phyloP scores from a whole-genome alignment of 2,329 filamentous ascomycete genomes.

The Fusarium tjaetaba region DNA sequence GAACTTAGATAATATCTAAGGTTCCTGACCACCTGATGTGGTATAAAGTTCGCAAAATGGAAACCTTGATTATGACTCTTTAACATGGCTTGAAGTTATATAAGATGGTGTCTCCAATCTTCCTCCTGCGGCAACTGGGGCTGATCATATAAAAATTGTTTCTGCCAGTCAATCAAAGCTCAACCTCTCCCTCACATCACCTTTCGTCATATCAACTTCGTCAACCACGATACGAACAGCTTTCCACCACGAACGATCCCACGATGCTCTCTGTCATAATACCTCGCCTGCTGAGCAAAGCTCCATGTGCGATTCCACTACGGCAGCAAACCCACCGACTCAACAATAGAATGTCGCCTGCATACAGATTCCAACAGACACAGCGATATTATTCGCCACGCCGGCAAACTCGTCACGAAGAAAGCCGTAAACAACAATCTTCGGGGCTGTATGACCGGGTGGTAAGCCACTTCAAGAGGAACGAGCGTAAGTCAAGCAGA shows the following conservation, averaged over 20 bases:
- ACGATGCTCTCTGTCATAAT: neutral
- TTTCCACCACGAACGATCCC: neutral
- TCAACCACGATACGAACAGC: neutral
- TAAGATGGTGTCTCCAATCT: neutral
- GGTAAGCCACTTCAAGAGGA: neutral
- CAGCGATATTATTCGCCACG: neutral
- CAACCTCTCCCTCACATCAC: neutral
- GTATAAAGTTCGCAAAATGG: fast-evolving
- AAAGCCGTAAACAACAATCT: fast-evolving
- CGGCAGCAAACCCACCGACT: neutral
- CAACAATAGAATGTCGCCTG: neutral
- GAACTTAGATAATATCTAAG: fast-evolving
- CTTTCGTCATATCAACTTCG: no score
- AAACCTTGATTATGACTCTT: neutral
- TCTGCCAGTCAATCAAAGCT: neutral
- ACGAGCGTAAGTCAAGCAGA: neutral
- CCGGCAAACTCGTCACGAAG: fast-evolving
- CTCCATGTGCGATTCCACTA: neutral
- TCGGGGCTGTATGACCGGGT: fast-evolving
- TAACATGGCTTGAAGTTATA: fast-evolving
- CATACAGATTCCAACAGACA: neutral
- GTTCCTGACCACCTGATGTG: neutral
- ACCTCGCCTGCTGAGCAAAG: neutral
- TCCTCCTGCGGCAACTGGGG: neutral
- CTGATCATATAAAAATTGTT: neutral